Conservation (phyloP, 2,329 filamentous ascomycete genomes). For the Stachybotrys chlorohalonatus region DNA sequence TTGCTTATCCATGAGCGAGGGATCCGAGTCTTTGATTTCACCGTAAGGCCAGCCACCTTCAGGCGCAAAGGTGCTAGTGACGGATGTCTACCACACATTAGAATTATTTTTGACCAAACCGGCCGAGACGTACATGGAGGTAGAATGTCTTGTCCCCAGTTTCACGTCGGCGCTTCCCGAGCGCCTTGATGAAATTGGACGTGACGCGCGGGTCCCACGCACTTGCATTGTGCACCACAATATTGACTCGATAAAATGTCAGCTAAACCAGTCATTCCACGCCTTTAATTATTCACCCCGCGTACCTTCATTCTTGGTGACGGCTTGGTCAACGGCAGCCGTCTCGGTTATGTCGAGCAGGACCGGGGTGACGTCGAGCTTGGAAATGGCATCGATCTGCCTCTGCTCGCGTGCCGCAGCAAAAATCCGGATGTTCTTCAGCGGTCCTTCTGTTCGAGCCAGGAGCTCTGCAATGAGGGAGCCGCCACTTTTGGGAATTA, state of each 20-base stretch:
- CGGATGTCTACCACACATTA: conserved; percentile 13
- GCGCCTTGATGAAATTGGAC: conserved; percentile 20
- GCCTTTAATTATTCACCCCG: not conserved
- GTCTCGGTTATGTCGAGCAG: conserved; percentile 21
- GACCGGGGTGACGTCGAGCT: conserved; percentile 19
- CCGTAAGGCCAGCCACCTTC: conserved; percentile 21
- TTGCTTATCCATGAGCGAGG: conserved; percentile 16
- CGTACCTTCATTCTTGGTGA: conserved; percentile 17
- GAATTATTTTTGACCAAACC: accelerated
- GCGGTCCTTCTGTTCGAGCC: conserved; percentile 6
- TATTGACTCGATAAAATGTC: conserved; percentile 17
- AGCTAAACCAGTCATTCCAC: not conserved
- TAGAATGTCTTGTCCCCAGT: conserved; percentile 18
- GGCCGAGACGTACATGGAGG: conserved; percentile 19
- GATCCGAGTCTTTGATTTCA: conserved; percentile 18
- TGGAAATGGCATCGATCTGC: conserved; percentile 19
- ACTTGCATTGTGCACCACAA: conserved; percentile 25
- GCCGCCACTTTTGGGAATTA: conserved; percentile 18
- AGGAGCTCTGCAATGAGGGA: conserved; percentile 24
- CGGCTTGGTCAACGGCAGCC: conserved; percentile 7
- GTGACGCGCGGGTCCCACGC: conserved; percentile 15
- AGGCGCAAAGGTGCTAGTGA: conserved; percentile 14
- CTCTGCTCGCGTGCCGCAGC: conserved; percentile 24
- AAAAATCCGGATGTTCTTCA: conserved; percentile 15
- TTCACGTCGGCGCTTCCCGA: conserved; percentile 17